These are phyloP conservation scores for Urostyla sp. DNA, from an alignment of 73 alveolate genomes.

Conservation along the genomic window DNA sequence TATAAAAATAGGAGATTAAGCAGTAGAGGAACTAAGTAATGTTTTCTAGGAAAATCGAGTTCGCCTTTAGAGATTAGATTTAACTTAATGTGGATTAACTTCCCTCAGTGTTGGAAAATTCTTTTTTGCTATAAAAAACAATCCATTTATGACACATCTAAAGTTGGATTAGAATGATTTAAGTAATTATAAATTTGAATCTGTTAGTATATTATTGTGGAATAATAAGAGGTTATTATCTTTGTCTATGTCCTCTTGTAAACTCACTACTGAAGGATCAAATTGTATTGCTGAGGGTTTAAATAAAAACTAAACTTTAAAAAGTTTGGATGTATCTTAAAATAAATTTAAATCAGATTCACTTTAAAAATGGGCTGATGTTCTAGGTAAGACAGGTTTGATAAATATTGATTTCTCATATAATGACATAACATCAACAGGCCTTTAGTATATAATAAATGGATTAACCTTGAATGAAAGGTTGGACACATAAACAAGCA, in stretches of 20 bases:
- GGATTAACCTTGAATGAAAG: slow-evolving; percentile 24
- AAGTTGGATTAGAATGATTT: slow-evolving; percentile 55
- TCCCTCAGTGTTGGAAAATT: slow-evolving; percentile 22
- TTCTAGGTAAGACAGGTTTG: slow-evolving; percentile 23
- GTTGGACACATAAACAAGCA: background rate
- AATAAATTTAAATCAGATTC: slow-evolving; percentile 15
- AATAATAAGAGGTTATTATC: slow-evolving; percentile 34
- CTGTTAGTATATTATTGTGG: slow-evolving; percentile 27
- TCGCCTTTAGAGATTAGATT: slow-evolving; percentile 7
- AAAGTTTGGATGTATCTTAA: slow-evolving; percentile 15
- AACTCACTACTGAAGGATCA: background rate
- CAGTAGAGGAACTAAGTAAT: slow-evolving; percentile 52
- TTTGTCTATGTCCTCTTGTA: background rate
- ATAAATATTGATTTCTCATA: slow-evolving; percentile 9
- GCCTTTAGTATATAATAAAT: background rate
- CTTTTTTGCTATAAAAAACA: slow-evolving; percentile 35
- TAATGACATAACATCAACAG: slow-evolving; percentile 16
- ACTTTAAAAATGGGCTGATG: slow-evolving; percentile 33
- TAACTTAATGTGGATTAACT: slow-evolving; percentile 18
- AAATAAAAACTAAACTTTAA: background rate
- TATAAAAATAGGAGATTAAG: slow-evolving; percentile 23
- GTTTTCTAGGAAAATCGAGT: slow-evolving; percentile 22
- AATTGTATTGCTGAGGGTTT: slow-evolving; percentile 23
- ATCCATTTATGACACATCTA: slow-evolving; percentile 52
- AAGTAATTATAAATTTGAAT: slow-evolving; percentile 18